Base-by-base conservation (phyloP, 2,329 filamentous ascomycete genomes). In the Aspergillus phoenicis region DNA sequence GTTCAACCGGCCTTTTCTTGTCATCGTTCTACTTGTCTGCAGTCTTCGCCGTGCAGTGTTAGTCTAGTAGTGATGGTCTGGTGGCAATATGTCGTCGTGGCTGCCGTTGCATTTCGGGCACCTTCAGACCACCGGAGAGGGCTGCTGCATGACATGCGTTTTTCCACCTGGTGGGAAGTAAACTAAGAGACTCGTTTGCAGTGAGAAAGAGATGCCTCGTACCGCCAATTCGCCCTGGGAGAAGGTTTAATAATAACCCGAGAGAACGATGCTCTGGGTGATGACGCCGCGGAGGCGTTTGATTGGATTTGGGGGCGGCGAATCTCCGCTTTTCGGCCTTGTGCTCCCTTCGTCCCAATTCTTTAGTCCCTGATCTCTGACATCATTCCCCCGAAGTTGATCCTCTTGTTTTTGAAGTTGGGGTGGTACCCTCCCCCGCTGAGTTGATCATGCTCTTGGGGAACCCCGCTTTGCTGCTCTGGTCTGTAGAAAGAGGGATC, bases 81-180 rank as follows among this genome's bases (percentile, higher is more conserved):
- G 41, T 45, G 47, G 26, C 26, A 30, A 51, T 15, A 51, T 15
- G 45, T 26, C 24, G n/a, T 36, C 45, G 54, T 56, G 38, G 38
- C 49, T 48, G 57, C 51, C 58, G 53, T 57, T 36, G 39, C 62
- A 15, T 38, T 49, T 33, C 20, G 45, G 58, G 61, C 55, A 52
- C 47, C 52, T 65, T 33, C 47, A 54, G 61, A 33, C 43, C 45
- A 17, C 61, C 57, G 62, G 52, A 65, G 33, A 28, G 41, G 52
- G 47, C 24, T 36, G 41, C 53, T 51, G 51, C 43, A 65, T 64
- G 59, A 60, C 59, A 65, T 65, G 63, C 59, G 57, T 65, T 62
- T 36, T 63, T 41, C 52, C 36, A 45, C 24, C 52, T 28, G 28
- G 36, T 17, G 30, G 30, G 30, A 26, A 20, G 39, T 43, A 43